Conservation (phyloP, 192 early-diverging fungal species). For the Borealophlyctis nickersoniae region DNA sequence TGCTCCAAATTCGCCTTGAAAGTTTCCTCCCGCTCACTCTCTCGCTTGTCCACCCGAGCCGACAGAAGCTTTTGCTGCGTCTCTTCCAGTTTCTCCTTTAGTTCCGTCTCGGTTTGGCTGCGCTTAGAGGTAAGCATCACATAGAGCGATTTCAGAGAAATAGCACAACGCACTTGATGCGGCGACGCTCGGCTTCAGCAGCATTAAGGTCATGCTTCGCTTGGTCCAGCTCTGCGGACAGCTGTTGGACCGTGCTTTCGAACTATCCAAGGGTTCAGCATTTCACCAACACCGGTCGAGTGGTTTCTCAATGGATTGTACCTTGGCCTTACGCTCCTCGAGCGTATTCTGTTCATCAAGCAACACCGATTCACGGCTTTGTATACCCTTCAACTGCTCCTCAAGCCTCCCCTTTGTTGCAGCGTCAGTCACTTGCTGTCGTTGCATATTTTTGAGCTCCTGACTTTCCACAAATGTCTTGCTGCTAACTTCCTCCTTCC, state of each 20-base stretch:
- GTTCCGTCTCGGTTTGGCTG: conserved; percentile 64
- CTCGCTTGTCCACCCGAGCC: conserved; percentile 77
- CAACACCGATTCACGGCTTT: conserved; percentile 42
- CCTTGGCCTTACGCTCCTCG: conserved; percentile 25
- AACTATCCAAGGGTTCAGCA: conserved; percentile 1
- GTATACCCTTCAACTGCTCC: conserved; percentile 52
- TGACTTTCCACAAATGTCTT: conserved; percentile 69
- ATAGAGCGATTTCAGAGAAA: too few relatives aligned
- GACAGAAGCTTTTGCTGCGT: conserved; percentile 73
- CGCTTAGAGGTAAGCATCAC: too few relatives aligned
- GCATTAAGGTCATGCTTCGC: conserved; percentile 56
- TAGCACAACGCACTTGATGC: conserved; percentile 54
- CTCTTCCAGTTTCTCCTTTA: conserved; percentile 82
- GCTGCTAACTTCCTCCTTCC: conserved; percentile 69
- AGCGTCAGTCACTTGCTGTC: conserved; percentile 58
- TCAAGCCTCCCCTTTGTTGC: conserved; percentile 61
- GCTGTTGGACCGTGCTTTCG: conserved; percentile 15
- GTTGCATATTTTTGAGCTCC: conserved; percentile 62
- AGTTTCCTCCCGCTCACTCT: conserved; percentile 75
- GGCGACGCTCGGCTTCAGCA: conserved; percentile 61
- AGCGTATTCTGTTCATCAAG: conserved; percentile 42
- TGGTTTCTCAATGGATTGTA: too few relatives aligned
- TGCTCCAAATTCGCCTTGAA: conserved; percentile 73
- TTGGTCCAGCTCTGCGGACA: conserved; percentile 46
- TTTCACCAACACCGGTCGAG: conserved; percentile 2